A percentile compares a stretch with the other conserved stretches of the same genome.
These are phyloP conservation scores for Coprinopsis sp. DNA, from an alignment of 768 basidiomycete species.

Conservation along the genomic window DNA sequence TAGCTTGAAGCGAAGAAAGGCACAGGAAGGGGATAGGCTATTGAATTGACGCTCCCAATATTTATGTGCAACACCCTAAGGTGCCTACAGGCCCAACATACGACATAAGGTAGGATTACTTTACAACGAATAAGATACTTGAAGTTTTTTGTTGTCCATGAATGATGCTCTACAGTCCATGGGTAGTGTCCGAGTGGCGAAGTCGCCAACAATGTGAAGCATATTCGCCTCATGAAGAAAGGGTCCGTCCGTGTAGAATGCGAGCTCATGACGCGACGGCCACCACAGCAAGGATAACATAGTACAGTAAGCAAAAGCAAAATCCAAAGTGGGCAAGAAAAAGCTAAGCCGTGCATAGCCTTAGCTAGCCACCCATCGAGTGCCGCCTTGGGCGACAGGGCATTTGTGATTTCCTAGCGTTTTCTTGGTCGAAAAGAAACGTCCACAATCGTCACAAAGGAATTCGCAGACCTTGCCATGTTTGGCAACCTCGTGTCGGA, in stretches of 20 bases:
- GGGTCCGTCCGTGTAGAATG: slow-evolving; percentile 5
- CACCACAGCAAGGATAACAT: slow-evolving; percentile 3
- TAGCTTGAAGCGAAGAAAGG: no score
- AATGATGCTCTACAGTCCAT: slow-evolving; percentile 2
- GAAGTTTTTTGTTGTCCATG: neutral
- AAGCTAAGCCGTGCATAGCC: neutral
- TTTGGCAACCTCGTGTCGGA: slow-evolving; percentile 55
- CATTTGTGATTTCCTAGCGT: slow-evolving; percentile 55
- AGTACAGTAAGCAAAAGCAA: slow-evolving; percentile 6
- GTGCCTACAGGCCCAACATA: no score
- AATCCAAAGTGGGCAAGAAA: neutral
- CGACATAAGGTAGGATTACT: neutral
- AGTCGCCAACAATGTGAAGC: neutral
- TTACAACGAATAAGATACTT: slow-evolving; percentile 3
- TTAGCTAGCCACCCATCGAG: slow-evolving; percentile 42
- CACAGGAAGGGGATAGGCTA: no score
- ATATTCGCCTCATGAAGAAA: no score
- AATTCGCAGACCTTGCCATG: slow-evolving; percentile 55
- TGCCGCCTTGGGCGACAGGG: slow-evolving; percentile 44
- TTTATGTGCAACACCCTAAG: no score
- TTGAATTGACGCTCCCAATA: no score
- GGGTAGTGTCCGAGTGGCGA: neutral
- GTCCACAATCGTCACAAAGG: slow-evolving; percentile 44
- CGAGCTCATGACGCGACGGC: slow-evolving; percentile 11
- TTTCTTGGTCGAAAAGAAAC: slow-evolving; percentile 51